phyloP scores from a whole-genome alignment of 2,329 filamentous ascomycete species.

The Diaporthe helianthi region DNA sequence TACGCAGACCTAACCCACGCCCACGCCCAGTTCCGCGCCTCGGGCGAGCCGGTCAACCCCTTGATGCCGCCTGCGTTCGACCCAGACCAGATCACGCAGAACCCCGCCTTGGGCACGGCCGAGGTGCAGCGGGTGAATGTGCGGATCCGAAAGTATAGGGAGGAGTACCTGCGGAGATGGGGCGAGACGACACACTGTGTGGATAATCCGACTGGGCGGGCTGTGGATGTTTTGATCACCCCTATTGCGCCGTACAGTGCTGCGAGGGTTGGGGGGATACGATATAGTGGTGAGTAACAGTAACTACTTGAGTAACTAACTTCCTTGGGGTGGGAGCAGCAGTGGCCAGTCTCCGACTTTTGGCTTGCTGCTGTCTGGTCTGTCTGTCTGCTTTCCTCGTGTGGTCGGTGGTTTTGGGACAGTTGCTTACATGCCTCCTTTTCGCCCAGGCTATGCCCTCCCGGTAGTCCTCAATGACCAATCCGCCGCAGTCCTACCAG shows the following conservation, averaged over 20 bases:
- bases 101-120: not conserved
- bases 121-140: conserved; percentile 8
- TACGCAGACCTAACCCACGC: conserved; percentile 11
- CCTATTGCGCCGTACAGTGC: conserved; percentile 22
- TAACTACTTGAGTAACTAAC: too few species aligned
- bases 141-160: not conserved
- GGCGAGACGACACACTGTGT: not conserved
- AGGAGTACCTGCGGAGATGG: conserved; percentile 11
- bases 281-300: not conserved
- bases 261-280: not conserved
- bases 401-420: too few species aligned
- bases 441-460: not conserved
- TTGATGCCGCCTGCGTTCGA: conserved; percentile 19
- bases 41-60: not conserved
- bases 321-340: too few species aligned
- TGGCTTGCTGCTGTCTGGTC: too few species aligned
- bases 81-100: not conserved
- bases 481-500: not conserved
- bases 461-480: conserved; percentile 22
- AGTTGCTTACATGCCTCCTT: not conserved
- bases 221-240: conserved; percentile 13
- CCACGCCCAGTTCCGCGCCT: conserved; percentile 23
- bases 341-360: too few species aligned
- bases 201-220: not conserved
- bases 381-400: too few species aligned